Conservation (phyloP, 2,329 filamentous ascomycete species). For the Aureobasidium sp. region DNA sequence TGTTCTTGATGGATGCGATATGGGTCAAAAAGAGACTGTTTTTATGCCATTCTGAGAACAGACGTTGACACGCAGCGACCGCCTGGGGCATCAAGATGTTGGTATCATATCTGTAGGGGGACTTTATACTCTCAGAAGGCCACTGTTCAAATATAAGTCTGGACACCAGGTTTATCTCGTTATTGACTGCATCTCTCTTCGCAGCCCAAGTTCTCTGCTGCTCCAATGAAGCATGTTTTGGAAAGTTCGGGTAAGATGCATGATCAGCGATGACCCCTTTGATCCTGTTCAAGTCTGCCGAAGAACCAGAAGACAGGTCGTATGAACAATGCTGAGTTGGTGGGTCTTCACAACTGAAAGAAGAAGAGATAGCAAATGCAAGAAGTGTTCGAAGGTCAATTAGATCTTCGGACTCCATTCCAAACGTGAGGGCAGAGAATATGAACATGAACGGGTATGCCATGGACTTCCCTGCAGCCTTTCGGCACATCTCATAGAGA, state of each 20-base stretch:
- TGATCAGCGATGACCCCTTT: fast-evolving
- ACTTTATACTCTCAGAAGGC: neutral
- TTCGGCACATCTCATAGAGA: neutral
- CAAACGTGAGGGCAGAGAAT: neutral
- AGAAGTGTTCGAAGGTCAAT: neutral
- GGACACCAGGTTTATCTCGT: neutral
- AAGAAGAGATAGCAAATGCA: neutral
- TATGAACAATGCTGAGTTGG: neutral
- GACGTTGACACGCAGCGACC: neutral
- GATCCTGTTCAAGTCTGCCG: neutral
- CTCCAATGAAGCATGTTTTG: neutral
- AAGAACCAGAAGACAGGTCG: neutral
- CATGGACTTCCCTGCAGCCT: neutral
- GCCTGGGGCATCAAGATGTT: neutral
- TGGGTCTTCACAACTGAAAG: neutral
- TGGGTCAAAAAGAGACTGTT: neutral
- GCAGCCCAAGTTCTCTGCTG: neutral
- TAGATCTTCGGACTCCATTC: neutral
- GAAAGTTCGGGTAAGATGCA: neutral
- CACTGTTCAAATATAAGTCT: neutral
- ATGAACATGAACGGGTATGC: neutral
- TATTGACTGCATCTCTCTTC: neutral
- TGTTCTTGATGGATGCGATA: neutral
- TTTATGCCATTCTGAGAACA: constrained; percentile 6
- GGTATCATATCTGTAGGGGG: neutral